Evolutionary conservation across 495 filamentous ascomycete genomes (phyloP), one percentile per base, ranked within the genome.

Genomic region (Halenospora varia): DNA sequence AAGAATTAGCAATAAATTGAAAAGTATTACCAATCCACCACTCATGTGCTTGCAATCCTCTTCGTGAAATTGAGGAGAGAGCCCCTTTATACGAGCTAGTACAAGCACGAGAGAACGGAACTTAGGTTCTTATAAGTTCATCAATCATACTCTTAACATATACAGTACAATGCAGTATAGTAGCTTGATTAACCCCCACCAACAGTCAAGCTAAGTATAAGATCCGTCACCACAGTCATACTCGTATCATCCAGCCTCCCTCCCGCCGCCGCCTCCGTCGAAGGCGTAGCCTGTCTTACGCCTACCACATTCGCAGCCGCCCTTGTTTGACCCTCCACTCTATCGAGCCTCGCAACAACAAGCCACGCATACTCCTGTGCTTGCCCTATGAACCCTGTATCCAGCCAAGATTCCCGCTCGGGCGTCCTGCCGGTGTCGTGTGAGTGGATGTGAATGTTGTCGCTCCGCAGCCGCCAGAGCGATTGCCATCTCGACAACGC

Each of bases 331-430:
- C 23, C 13, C 2, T 52, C 49, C 25, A 52, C 10, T 10, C 19
- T 18, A 18, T 52, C 26, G 19, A 52, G 49, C 19, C 26, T 24
- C 10, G 25, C 49, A 22, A 40, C 2, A 20, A 52, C 25, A 10
- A 52, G 49, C 49, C 49, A 52, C 10, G 49, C 49, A 52, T 8
- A 52, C 26, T 52, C 49, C 49, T 52, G 49, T 10, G 49, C 49
- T 19, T 52, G 26, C 19, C 26, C 49, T 20, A 52, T 52, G 17
- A 52, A 52, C 11, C 49, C 49, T 9, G 49, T 52, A 39, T 52
- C 49, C 49, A 18, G 49, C 49, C 49, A 52, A 3, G 49, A n/a
- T 10, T 52, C 49, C 3, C 26, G 25, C 49, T n/a, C 25, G 15
- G 23, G 10, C 3, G 15, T 40, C 3, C 20, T 11, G 26, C 13